Conservation (phyloP, 768 basidiomycete genomes). For the Roridomyces roridus region DNA sequence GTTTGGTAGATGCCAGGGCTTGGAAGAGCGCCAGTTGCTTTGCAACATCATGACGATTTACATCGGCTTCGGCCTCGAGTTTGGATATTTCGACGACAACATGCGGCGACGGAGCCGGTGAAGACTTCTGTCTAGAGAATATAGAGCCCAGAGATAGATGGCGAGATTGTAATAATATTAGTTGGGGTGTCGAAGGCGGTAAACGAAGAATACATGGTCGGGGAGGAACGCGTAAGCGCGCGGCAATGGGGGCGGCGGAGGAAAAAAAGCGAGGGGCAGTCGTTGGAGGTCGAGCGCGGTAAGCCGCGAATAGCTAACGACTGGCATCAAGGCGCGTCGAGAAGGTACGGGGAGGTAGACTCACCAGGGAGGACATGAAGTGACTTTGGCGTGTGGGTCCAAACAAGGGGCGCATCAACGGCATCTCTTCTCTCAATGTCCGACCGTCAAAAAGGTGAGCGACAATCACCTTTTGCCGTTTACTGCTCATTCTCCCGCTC, state of each 20-base stretch:
- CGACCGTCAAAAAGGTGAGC: conserved; percentile 47
- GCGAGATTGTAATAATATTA: conserved; percentile 32
- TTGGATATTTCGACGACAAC: conserved; percentile 74
- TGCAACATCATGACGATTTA: conserved; percentile 67
- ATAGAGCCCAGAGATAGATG: conserved; percentile 49
- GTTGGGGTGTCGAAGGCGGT: conserved; percentile 22
- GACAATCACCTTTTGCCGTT: neutral
- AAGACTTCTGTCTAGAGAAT: conserved; percentile 53
- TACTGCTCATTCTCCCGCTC: neutral
- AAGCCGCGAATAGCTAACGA: conserved; percentile 22
- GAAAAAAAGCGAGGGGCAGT: conserved; percentile 20
- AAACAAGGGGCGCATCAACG: too few species aligned
- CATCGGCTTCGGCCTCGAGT: conserved; percentile 80
- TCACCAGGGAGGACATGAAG: conserved; percentile 10
- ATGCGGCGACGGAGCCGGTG: conserved; percentile 60
- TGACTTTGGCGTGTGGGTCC: too few species aligned
- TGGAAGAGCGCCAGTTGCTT: conserved; percentile 76
- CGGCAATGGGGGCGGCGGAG: conserved; percentile 6
- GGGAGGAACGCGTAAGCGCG: conserved; percentile 9
- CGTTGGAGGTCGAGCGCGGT: conserved; percentile 18
- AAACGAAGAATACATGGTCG: conserved; percentile 14
- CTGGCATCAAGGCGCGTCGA: conserved; percentile 20
- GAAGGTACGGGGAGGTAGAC: neutral
- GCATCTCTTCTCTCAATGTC: conserved; percentile 43
- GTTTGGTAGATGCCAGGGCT: conserved; percentile 67